Evolutionary conservation across 305 asterid genomes (phyloP).

Genomic region (Solanum hybrid): DNA sequence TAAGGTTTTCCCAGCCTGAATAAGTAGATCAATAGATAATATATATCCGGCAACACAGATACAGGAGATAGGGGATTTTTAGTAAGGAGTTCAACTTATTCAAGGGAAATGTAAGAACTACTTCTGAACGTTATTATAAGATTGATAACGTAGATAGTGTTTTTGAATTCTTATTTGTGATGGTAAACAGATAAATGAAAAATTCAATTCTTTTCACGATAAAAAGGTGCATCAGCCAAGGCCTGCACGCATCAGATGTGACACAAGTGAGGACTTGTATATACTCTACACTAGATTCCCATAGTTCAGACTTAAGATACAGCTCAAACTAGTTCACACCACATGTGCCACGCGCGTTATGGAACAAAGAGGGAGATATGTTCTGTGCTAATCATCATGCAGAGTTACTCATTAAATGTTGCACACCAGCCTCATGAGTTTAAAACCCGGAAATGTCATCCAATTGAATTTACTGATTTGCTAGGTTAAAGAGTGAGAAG

Average conservation of each 20-base stretch:
- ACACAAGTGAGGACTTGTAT: background rate
- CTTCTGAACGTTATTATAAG: background rate
- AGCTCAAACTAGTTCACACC: background rate
- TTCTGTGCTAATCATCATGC: background rate
- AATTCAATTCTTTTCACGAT: background rate
- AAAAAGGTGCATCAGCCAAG: background rate
- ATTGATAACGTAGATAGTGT: background rate
- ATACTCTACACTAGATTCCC: background rate
- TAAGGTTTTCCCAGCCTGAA: conserved; percentile 61
- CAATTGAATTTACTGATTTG: background rate
- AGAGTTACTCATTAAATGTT: background rate
- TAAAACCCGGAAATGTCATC: background rate
- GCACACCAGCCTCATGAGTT: background rate
- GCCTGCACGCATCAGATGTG: too few relatives aligned
- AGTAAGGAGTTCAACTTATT: background rate
- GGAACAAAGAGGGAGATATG: background rate
- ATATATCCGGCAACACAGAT: background rate
- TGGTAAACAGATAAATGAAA: background rate
- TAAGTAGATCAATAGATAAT: conserved; percentile 1
- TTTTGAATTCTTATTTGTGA: background rate
- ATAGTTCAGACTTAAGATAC: background rate
- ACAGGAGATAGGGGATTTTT: background rate
- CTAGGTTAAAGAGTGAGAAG: background rate
- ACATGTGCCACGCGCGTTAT: background rate
- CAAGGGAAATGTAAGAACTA: background rate